These are phyloP conservation scores for Brassica nigra DNA, from an alignment of 345 rosid genomes.

Conservation along the genomic window DNA sequence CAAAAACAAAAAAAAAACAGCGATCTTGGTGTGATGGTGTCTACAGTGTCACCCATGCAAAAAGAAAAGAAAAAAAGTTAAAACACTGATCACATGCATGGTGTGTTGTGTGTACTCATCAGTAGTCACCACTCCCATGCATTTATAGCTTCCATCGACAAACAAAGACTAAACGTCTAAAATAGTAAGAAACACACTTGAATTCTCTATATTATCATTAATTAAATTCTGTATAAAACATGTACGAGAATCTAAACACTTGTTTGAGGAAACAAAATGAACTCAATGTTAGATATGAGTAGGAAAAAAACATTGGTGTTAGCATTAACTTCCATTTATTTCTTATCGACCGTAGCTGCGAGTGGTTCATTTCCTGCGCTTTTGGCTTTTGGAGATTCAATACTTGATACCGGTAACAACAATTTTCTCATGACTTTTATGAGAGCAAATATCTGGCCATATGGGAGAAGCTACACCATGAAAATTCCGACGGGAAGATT, in stretches of 20 bases:
- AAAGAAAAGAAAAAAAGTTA: no score
- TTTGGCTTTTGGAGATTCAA: slow-evolving; percentile 66
- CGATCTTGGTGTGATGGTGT: no score
- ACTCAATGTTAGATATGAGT: slow-evolving; percentile 9
- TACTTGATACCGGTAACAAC: slow-evolving; percentile 74
- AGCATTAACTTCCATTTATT: slow-evolving; percentile 15
- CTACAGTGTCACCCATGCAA: no score
- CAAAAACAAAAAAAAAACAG: no score
- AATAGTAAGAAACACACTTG: slow-evolving; percentile 1
- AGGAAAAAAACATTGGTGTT: slow-evolving; percentile 15
- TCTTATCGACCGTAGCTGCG: slow-evolving; percentile 10
- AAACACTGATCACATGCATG: neutral
- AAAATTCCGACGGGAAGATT: slow-evolving; percentile 60
- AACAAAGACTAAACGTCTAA: slow-evolving; percentile 36
- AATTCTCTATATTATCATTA: neutral
- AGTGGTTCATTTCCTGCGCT: slow-evolving; percentile 46
- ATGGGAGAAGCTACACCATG: slow-evolving; percentile 52
- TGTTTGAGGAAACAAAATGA: neutral
- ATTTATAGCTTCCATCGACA: slow-evolving; percentile 28
- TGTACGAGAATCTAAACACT: neutral
- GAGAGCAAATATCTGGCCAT: slow-evolving; percentile 58
- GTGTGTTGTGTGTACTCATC: neutral
- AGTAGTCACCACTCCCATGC: slow-evolving; percentile 18
- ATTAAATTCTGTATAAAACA: slow-evolving; percentile 1
- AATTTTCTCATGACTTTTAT: slow-evolving; percentile 42